Evolutionary conservation across 2,329 filamentous ascomycete genomes (phyloP).

Genomic region (Sporothrix pseudoabietina): DNA sequence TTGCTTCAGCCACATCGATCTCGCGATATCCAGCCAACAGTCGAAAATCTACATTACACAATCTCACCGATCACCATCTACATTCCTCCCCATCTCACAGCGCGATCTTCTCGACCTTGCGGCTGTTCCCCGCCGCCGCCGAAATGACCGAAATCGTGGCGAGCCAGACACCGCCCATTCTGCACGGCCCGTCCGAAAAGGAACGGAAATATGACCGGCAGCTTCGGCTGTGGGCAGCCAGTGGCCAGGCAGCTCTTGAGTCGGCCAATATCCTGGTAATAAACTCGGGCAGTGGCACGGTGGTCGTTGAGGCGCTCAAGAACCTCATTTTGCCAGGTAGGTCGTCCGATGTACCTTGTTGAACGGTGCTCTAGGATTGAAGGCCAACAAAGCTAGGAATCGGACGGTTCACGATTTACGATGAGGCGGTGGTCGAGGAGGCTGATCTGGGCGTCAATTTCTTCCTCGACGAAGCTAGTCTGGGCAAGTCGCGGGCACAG

Average conservation of each 20-base stretch:
- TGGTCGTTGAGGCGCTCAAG: conserved; percentile 89
- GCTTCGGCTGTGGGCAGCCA: conserved; percentile 91
- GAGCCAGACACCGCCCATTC: conserved; percentile 51
- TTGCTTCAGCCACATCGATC: not conserved
- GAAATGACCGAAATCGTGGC: conserved; percentile 51
- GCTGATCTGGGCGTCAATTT: conserved; percentile 94
- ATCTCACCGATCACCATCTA: not conserved
- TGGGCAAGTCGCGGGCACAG: conserved; percentile 77
- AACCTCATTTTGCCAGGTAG: conserved; percentile 89
- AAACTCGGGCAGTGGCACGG: conserved; percentile 83
- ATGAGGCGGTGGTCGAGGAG: conserved; percentile 74
- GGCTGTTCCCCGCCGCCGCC: not conserved
- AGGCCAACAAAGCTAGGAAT: conserved; percentile 59
- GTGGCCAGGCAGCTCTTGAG: conserved; percentile 86
- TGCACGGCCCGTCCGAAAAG: conserved; percentile 60
- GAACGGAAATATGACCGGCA: conserved; percentile 90
- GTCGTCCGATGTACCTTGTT: conserved; percentile 21
- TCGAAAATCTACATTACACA: not conserved
- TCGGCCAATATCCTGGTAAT: conserved; percentile 87
- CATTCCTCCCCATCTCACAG: not conserved
- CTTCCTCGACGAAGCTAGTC: conserved; percentile 78
- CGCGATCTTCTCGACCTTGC: not conserved
- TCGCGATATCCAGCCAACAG: not conserved
- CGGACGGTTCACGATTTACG: conserved; percentile 87
- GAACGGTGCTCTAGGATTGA: not conserved